Evolutionary conservation across 306 rosid species (phyloP), one percentile per base, ranked within the genome.

Genomic region (Dalbergia oliveri): DNA sequence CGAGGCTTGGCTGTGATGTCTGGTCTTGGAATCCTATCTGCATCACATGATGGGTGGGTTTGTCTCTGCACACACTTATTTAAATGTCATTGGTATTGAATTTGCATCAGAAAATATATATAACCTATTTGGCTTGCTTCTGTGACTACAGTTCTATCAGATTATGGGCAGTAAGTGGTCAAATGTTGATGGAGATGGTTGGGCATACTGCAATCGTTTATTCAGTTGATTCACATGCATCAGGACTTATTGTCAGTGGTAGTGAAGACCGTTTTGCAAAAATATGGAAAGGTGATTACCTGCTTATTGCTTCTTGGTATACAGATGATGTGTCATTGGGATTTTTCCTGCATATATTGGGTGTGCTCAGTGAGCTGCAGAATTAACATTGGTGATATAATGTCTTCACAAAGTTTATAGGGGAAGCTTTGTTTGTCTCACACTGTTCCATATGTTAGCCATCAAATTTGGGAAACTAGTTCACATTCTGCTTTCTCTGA

Each of bases 1-100:
- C 89, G 98, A 84, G 88, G 94, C 69, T 88, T 95, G 89, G 94
- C 96, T 49, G 88, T 83, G 89, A 90, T 95, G 96, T 83, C 97
- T 81, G 96, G 76, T 79, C 58, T 95, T 84, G 99, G 99, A 72
- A 77, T 95, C 81, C 88, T 95, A 47, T 95, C 99, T 53, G 92
- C 94, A 66, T 95, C 99, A 49, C 99, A 95, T 81, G 99, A 95
- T 85, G 96, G 99, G 98, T 95, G 77, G 84, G 88, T 80, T 73
- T 49, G 19, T 78, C 13, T 77, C 68, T 73, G 75, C 69, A 74
- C 61, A 63, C 13, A 41, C 72, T 75, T 18, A 35, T 83, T 45
- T 56, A 54, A 82, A 82, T 82, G 35, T 82, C 69, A 63, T 74
- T 37, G 23, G 43, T 61, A n/a, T 37, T 59, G 75, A 51, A 49